Evolutionary conservation across 2,329 filamentous ascomycete species (phyloP), one percentile per base, ranked within the genome.

Genomic region (Penicillium sp.): DNA sequence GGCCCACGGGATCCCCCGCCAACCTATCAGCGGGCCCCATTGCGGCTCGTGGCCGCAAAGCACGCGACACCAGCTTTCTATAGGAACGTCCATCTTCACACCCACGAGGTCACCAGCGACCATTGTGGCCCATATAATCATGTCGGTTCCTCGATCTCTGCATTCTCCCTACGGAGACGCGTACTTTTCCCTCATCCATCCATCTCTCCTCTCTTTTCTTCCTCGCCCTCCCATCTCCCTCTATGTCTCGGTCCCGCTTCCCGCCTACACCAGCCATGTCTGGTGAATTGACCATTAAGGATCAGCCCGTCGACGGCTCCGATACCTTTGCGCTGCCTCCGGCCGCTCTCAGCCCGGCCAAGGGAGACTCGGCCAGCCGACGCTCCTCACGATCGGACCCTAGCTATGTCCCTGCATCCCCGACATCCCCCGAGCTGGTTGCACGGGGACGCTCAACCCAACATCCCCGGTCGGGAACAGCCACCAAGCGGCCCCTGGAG

Each of bases 401-500:
- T 4, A 54, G 64, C 6, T 74, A 69, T 62, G 62, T 69, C 11
- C 74, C 75, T 4, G 68, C 66, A 20, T 76, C 75, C 2, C 74
- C 75, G 11, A 69, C 70, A 7, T 76, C 74, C 1, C 75, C 75
- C 8, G 66, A 70, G 22, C 61, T 71, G 4, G 58, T 62, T 22
- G 61, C 62, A 22, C 66, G 68, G 20, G 64, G 68, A 35, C 67
- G 65, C 31, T 54, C 59, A 35, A 57, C 63, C 49, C 50, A 71
- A 58, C 53, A 63, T 61, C 47, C 73, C 62, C 58, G 72, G 63
- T 55, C 73, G 69, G 65, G 58, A 69, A 68, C 69, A 68, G 72
- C 68, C 59, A 60, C 71, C 66, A 78, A 82, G 69, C 71, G 76
- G 41, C 71, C 78, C 22, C 66, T 79, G 60, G 75, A 77, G 35